Evolutionary conservation across 306 rosid species (phyloP), one percentile per base, ranked within the genome.

Genomic region (Vigna angularis): DNA sequence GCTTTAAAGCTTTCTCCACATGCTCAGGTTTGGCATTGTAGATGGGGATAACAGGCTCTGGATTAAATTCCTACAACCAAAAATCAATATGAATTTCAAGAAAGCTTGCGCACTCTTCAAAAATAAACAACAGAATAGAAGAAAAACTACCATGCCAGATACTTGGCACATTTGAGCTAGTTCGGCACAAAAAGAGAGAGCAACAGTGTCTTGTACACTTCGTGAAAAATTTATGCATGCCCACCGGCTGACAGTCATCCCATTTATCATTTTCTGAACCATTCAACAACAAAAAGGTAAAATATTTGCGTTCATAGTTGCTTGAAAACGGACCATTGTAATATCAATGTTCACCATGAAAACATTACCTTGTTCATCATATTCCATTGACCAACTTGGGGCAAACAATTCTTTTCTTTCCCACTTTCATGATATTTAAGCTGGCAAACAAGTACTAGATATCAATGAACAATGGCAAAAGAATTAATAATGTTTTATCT

Each of bases 381-480:
- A 82, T 94, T 94, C 98, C 98, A 94, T 85, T 94, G 98, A 76
- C 98, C 98, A 79, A 94, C 97, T 86, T 94, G 98, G 45, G 98
- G 98, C 77, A 94, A 87, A 80, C 98, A 94, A 82, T 92, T 89
- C 88, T 94, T 94, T 79, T 92, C 98, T 84, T 92, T 94, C 15
- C 98, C 98, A 63, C 91, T 89, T 40, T 94, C 98, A 53, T 94
- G 97, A 85, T 94, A 94, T 75, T 94, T 94, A 72, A 94, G 89
- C 98, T 94, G 97, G 97, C 87, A 42, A 36, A 70, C 71, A 81
- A 56, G 55, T 32, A 12, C 45, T 44, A 38, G 67, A 49, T 61
- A 53, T 77, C 57, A 64, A 66, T 84, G 22, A 69, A 45, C 24
- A 40, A 38, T 9, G 24, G 8, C 18, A 77, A 62, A 30, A 34